Conservation (phyloP, 306 rosid species). For the Castanospermum australe region DNA sequence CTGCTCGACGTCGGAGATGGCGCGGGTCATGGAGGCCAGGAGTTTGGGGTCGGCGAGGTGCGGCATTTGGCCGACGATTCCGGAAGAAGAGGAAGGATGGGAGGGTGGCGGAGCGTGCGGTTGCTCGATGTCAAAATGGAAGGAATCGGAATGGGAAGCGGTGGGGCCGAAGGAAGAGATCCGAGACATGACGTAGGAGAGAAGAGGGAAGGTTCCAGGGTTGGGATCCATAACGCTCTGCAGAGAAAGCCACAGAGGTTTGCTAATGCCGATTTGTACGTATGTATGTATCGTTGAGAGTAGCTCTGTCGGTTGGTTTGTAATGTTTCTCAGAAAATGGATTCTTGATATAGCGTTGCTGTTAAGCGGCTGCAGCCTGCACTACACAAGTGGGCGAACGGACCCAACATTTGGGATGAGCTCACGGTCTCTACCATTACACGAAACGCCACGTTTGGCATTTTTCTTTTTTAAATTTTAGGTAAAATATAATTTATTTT, state of each 20-base stretch:
- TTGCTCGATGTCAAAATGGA: constrained; percentile 50
- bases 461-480: too few species aligned
- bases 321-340: too few species aligned
- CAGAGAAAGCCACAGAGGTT: neutral
- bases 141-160: neutral
- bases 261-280: too few species aligned
- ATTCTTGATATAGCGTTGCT: too few species aligned
- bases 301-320: too few species aligned
- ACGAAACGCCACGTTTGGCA: too few species aligned
- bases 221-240: constrained; percentile 69
- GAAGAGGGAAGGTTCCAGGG: constrained; percentile 72
- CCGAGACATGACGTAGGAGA: constrained; percentile 82
- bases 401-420: too few species aligned
- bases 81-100: constrained; percentile 38
- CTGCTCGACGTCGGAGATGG: constrained; percentile 78
- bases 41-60: constrained; percentile 62
- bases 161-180: constrained; percentile 47
- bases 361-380: too few species aligned
- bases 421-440: too few species aligned
- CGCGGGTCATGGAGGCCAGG: constrained; percentile 70
- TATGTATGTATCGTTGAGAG: too few species aligned
- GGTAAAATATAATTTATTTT: too few species aligned
- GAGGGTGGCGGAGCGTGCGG: constrained; percentile 23
- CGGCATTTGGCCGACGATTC: constrained; percentile 58
- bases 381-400: too few species aligned